Conservation (phyloP, 306 rosid species). For the Citrullus amarus region DNA sequence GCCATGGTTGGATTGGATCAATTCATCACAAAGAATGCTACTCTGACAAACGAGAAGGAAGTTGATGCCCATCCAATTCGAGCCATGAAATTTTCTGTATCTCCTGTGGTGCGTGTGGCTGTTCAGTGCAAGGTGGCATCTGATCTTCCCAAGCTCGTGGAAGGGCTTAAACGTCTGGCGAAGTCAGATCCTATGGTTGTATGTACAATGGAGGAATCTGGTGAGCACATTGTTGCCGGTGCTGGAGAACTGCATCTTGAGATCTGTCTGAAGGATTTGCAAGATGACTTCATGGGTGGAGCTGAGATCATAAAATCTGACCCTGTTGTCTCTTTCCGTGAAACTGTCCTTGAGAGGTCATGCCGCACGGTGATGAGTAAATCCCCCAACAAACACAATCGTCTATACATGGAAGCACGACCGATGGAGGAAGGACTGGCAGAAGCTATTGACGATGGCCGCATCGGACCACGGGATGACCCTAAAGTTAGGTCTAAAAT, state of each 20-base stretch:
- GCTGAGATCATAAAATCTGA: conserved; percentile 79
- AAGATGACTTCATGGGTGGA: conserved; percentile 92
- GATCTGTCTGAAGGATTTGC: conserved; percentile 86
- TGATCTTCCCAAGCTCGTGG: conserved; percentile 93
- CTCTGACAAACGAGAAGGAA: conserved; percentile 87
- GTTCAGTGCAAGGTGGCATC: conserved; percentile 95
- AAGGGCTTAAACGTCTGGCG: conserved; percentile 80
- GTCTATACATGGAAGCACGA: conserved; percentile 86
- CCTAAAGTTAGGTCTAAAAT: conserved; percentile 57
- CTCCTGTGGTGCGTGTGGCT: conserved; percentile 88
- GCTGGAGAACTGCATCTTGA: conserved; percentile 96
- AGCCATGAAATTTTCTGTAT: conserved; percentile 92
- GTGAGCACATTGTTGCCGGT: conserved; percentile 91
- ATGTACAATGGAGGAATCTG: conserved; percentile 80
- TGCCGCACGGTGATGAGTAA: conserved; percentile 87
- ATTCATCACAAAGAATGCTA: conserved; percentile 87
- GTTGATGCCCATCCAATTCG: conserved; percentile 78
- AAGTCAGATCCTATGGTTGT: conserved; percentile 97
- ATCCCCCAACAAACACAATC: conserved; percentile 90
- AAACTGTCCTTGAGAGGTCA: conserved; percentile 76
- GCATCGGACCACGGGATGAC: conserved; percentile 76
- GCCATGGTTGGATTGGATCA: conserved; percentile 91
- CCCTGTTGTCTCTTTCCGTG: conserved; percentile 90
- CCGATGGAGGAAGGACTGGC: conserved; percentile 60
- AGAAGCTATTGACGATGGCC: conserved; percentile 77